Evolutionary conservation across 768 basidiomycete species (phyloP).

Genomic region (Neoboletus subvelutipes): DNA sequence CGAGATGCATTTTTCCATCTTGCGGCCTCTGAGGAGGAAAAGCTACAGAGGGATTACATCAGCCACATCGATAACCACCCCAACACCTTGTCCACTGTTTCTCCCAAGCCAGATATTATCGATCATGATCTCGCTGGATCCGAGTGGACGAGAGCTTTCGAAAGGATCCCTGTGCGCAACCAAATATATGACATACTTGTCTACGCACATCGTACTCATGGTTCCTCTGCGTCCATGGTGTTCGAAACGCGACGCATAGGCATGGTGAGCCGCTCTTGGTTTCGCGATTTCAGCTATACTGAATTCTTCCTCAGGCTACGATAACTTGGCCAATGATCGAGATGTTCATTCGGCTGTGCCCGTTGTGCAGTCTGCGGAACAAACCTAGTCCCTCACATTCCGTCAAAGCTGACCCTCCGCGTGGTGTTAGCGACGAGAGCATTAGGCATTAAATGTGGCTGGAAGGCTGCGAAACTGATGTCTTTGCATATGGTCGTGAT

Average conservation of each 20-base stretch:
- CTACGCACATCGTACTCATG: conserved; percentile 63
- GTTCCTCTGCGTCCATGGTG: conserved; percentile 53
- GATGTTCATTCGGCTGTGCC: conserved; percentile 62
- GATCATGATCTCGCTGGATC: conserved; percentile 29
- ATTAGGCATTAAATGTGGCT: conserved; percentile 18
- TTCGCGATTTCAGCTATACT: not conserved
- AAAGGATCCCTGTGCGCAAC: conserved; percentile 61
- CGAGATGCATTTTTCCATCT: conserved; percentile 58
- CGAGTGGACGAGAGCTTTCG: conserved; percentile 44
- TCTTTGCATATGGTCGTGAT: not conserved
- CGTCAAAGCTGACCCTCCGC: conserved; percentile 18
- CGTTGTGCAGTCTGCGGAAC: conserved; percentile 46
- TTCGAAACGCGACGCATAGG: conserved; percentile 55
- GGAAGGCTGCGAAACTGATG: not conserved
- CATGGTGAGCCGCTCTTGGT: conserved; percentile 46
- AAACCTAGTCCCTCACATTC: conserved; percentile 31
- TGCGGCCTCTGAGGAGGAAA: conserved; percentile 49
- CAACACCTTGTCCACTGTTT: conserved; percentile 2
- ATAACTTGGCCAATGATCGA: conserved; percentile 78
- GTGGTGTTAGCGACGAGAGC: conserved; percentile 18
- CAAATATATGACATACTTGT: conserved; percentile 71
- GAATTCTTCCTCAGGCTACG: conserved; percentile 44
- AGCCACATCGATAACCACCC: conserved; percentile 34
- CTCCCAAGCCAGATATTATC: conserved; percentile 20
- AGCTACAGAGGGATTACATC: conserved; percentile 47